A percentile compares a stretch with the other conserved stretches of the same genome.
Evolutionary conservation across 495 filamentous ascomycete genomes (phyloP).

Genomic region (Penicillium riverlandense): DNA sequence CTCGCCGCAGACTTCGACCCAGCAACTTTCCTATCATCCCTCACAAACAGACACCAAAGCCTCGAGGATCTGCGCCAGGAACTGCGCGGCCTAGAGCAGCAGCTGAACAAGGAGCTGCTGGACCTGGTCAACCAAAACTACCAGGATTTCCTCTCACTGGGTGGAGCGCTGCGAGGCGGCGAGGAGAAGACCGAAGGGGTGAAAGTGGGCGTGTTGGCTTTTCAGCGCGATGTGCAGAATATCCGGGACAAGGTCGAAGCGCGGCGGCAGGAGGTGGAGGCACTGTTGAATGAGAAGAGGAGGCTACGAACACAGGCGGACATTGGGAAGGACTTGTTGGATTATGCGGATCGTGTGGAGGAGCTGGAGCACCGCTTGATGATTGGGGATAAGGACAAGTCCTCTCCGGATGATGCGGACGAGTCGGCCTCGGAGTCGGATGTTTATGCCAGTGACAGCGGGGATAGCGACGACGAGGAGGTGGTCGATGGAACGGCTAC

Average conservation of each 20-base stretch:
- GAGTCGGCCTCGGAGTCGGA: conserved; percentile 28
- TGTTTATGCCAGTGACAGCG: conserved; percentile 40
- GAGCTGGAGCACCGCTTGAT: conserved; percentile 70
- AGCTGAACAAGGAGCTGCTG: conserved; percentile 74
- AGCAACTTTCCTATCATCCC: conserved; percentile 70
- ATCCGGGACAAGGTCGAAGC: conserved; percentile 48
- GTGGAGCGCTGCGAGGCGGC: conserved; percentile 73
- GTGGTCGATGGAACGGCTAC: conserved; percentile 35
- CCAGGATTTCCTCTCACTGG: conserved; percentile 77
- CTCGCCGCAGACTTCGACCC: conserved; percentile 74
- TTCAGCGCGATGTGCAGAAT: conserved; percentile 65
- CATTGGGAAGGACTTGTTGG: conserved; percentile 59
- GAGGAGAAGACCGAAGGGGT: conserved; percentile 91
- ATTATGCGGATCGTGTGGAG: conserved; percentile 61
- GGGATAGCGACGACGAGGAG: conserved; percentile 47
- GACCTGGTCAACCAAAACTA: conserved; percentile 95
- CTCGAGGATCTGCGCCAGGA: conserved; percentile 90
- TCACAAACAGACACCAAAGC: conserved; percentile 84
- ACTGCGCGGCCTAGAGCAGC: conserved; percentile 64
- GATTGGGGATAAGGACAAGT: conserved; percentile 26
- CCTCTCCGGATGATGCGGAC: conserved; percentile 2
- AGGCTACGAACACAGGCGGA: conserved; percentile 43
- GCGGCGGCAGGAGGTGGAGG: conserved; percentile 45
- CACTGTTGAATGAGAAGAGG: conserved; percentile 47
- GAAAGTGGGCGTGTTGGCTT: conserved; percentile 77